These are phyloP conservation scores for Penicillium maclennaniae DNA, from an alignment of 495 filamentous ascomycete species.

Conservation along the genomic window DNA sequence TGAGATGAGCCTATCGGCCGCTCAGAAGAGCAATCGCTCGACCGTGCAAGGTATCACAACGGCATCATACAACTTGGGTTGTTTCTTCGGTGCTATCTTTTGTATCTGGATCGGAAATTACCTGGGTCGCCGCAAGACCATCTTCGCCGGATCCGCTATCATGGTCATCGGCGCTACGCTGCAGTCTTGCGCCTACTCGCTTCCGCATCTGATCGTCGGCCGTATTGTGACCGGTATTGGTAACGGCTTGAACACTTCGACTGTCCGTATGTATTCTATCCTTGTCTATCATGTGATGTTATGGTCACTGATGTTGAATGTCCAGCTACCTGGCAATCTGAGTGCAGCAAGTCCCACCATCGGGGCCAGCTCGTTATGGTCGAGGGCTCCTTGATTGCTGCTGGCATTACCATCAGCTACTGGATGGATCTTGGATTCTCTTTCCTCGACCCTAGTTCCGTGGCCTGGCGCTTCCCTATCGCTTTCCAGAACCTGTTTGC, in stretches of 20 bases:
- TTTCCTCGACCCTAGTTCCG: constrained; percentile 27
- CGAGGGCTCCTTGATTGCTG: constrained; percentile 32
- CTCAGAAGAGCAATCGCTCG: constrained; percentile 37
- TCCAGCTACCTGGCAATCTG: constrained; percentile 36
- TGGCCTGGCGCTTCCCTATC: constrained; percentile 37
- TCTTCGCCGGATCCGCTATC: constrained; percentile 66
- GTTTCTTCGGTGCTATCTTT: constrained; percentile 64
- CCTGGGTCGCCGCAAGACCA: constrained; percentile 66
- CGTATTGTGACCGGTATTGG: constrained; percentile 65
- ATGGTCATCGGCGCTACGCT: constrained; percentile 66
- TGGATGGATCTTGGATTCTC: constrained; percentile 49
- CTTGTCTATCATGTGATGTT: too few species aligned
- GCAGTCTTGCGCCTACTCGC: constrained; percentile 57
- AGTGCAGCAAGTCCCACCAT: constrained; percentile 33
- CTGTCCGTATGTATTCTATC: constrained; percentile 28
- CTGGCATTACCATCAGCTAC: constrained; percentile 45
- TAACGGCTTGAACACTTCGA: constrained; percentile 53
- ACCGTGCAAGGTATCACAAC: constrained; percentile 57
- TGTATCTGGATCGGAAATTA: constrained; percentile 67
- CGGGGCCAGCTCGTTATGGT: constrained; percentile 29
- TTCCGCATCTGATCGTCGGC: constrained; percentile 60
- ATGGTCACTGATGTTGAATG: neutral
- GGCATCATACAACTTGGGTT: constrained; percentile 66
- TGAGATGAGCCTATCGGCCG: constrained; percentile 17
- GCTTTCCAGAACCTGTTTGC: constrained; percentile 38